Evolutionary conservation across 192 early-diverging fungal species (phyloP), one percentile per base, ranked within the genome.

Genomic region (Coemansia reversa): DNA sequence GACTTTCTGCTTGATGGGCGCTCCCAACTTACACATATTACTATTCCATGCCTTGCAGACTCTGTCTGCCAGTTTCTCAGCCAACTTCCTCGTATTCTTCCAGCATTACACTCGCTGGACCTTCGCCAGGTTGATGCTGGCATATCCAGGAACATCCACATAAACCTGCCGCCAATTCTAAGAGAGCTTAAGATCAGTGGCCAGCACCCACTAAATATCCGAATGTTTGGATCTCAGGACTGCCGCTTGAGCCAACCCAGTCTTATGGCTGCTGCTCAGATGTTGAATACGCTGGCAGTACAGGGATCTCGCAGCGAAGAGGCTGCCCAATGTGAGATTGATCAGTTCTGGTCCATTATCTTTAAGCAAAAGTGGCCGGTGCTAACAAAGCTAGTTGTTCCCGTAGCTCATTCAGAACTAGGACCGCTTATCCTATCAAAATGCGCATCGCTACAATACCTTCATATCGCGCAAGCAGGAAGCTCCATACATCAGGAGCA

Each of bases 121-220:
- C 49, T 79, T 47, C 76, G 70, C 51, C 76, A 73, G 25, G 42
- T 79, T 8, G 76, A 79, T 39, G 59, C 66, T 29, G 64, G 70
- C 18, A 51, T 72, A 25, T 63, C 63, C 23, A 52, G 18, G 22
- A 48, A 62, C 23, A 55, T 79, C 7, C 47, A 66, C 49, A 62
- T 79, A 29, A 70, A 56, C 51, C 20, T 73, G 1, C 70, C 76
- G 4, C 67, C 52, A 1, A 7, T 20, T 1, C 32, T 79, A 27
- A 55, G 14, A 5, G 39, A 55, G 5, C 49, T 79, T 19, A 65
- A 66, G 33, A 67, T 64, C 42, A 62, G 33, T 25, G 76, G 76
- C 1, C 76, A 66, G 32, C 60, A 73, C 27, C 76, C 76, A 12
- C 70, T 79, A 11, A 79, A 61, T 25, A 27, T 58, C 8, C 76